These are phyloP conservation scores for Paramecium biaurelia DNA, from an alignment of 73 alveolate species.

Conservation along the genomic window DNA sequence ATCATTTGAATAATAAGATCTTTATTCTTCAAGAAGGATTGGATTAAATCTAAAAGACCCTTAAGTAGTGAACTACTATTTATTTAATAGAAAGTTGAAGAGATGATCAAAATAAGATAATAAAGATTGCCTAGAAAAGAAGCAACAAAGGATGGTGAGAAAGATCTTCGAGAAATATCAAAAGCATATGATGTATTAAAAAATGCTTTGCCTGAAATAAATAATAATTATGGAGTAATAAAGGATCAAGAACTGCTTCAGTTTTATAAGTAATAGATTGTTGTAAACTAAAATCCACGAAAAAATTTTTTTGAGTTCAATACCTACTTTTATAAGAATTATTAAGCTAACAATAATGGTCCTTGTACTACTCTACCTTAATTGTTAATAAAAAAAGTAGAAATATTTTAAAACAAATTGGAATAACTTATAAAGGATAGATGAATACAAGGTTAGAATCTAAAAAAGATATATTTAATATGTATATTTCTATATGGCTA, in stretches of 20 bases:
- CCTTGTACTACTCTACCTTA: slow-evolving; percentile 42
- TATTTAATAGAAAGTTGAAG: neutral
- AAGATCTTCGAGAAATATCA: slow-evolving; percentile 13
- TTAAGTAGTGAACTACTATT: neutral
- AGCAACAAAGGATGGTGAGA: neutral
- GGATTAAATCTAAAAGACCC: slow-evolving; percentile 34
- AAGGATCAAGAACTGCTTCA: neutral
- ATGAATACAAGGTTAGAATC: neutral
- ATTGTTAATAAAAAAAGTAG: slow-evolving; percentile 17
- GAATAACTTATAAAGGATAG: neutral
- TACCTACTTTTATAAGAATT: slow-evolving; percentile 43
- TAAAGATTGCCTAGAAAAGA: neutral
- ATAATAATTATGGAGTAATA: neutral
- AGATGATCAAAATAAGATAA: neutral
- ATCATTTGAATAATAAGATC: neutral
- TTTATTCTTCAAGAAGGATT: neutral
- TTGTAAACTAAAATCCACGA: neutral
- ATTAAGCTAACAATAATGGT: slow-evolving; percentile 46
- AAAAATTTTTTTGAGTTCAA: slow-evolving; percentile 46
- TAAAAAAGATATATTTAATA: neutral
- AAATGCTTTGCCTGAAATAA: slow-evolving; percentile 16
- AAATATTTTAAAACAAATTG: slow-evolving; percentile 1
- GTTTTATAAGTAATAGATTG: neutral
- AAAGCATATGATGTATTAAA: slow-evolving; percentile 24
- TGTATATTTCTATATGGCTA: neutral